Conservation (phyloP, 2,329 filamentous ascomycete species). For the Penicillium janthinellum region DNA sequence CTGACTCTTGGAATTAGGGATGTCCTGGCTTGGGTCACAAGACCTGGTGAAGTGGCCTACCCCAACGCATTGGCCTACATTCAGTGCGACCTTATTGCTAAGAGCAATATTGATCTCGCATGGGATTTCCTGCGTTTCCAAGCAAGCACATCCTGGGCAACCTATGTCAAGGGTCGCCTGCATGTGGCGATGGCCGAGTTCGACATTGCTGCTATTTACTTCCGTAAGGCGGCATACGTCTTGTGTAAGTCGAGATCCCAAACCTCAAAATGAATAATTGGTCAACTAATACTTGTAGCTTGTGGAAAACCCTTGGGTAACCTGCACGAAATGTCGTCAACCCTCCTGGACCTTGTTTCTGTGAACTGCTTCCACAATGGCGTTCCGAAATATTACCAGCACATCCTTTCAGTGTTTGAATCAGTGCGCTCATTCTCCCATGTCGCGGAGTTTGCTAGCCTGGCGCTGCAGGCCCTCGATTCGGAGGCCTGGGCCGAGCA, state of each 20-base stretch:
- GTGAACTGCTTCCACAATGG: constrained; percentile 70
- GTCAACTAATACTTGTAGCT: constrained; percentile 35
- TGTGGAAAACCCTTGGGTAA: constrained; percentile 49
- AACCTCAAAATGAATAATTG: background rate
- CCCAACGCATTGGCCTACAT: constrained; percentile 66
- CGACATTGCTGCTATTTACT: constrained; percentile 70
- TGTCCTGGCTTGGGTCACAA: constrained; percentile 49
- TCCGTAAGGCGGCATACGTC: constrained; percentile 79
- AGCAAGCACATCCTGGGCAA: constrained; percentile 59
- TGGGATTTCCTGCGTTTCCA: constrained; percentile 68
- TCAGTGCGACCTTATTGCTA: constrained; percentile 67
- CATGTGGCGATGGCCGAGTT: constrained; percentile 73
- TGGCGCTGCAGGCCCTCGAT: constrained; percentile 67
- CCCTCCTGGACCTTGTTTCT: constrained; percentile 75
- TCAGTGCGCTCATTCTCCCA: constrained; percentile 73
- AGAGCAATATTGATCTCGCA: constrained; percentile 67
- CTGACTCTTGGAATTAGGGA: constrained; percentile 48
- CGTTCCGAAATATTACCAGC: constrained; percentile 80
- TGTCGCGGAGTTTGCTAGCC: constrained; percentile 78
- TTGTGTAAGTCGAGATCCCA: constrained; percentile 66
- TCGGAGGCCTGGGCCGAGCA: constrained; percentile 36
- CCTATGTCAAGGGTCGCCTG: constrained; percentile 82
- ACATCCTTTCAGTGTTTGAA: constrained; percentile 82
- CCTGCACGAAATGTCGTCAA: constrained; percentile 52
- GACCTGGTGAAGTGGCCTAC: constrained; percentile 58